Base-by-base conservation (phyloP, 257 asterid genomes). In the Pogostemon cablin region DNA sequence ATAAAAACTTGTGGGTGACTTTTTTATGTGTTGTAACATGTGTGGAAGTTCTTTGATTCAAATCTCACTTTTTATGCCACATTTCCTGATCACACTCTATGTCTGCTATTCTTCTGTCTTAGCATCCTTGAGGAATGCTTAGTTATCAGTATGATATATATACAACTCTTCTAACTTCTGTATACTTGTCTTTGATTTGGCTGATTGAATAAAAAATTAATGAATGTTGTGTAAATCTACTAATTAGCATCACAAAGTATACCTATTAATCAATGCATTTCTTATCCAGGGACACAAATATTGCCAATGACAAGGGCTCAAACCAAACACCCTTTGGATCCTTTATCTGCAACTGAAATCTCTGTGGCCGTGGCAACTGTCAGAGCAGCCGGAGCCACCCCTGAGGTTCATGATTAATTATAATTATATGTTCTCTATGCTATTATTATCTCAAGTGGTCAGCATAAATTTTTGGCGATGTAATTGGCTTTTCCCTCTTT, bases 301-400 rank as follows among this genome's bases (percentile, higher is more conserved):
- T 25, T 72, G 65, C 41, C 72, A 68, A 75, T 76, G 88, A 75
- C 73, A 54, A 84, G 91, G 87, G 91, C 93, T 60, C 99, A 93
- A 71, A 87, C 87, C 8, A 72, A 84, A 72, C 99, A 93, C 79
- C 99, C 99, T 48, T 84, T 93, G 89, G 99, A 93, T 70, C 96
- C 97, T 68, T 82, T 93, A 76, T 84, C 96, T 63, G 90, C 95
- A 68, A 80, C 96, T 64, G 99, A 93, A 80, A 91, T 93, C 76
- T 76, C 96, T 34, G 96, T 93, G 69, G 96, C 96, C 15, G 96
- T 93, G 67, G 96, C 86, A 60, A 91, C 96, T 54, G 99, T 93
- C 75, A 86, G 99, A 78, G 95, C 96, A 48, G 96, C 99, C 65
- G 99, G 99, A 71, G 95, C 97, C 60, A 91, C 99, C 53, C 99